These are phyloP conservation scores for Amanita subjunquillea DNA, from an alignment of 768 basidiomycete genomes.

Conservation along the genomic window DNA sequence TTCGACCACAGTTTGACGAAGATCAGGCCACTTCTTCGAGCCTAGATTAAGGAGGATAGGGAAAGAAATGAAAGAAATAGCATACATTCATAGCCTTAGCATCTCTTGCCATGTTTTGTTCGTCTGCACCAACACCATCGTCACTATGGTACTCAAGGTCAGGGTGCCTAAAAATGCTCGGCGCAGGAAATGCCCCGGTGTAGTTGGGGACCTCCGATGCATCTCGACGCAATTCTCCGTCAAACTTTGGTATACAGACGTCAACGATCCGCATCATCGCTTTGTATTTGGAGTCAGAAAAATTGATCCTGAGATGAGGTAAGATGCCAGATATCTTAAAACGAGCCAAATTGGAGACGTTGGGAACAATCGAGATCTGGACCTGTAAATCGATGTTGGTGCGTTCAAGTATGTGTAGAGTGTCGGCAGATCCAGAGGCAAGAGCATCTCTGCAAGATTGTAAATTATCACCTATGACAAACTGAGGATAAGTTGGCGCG, in stretches of 20 bases:
- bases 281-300: slow-evolving; percentile 88
- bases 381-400: slow-evolving; percentile 85
- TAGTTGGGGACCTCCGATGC: slow-evolving; percentile 14
- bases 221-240: slow-evolving; percentile 22
- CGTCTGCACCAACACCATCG: slow-evolving; percentile 38
- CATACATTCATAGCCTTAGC: background rate
- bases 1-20: slow-evolving; percentile 62
- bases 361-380: slow-evolving; percentile 88
- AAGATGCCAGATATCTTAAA: slow-evolving; percentile 89
- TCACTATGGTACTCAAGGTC: slow-evolving; percentile 64
- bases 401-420: slow-evolving; percentile 83
- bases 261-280: slow-evolving; percentile 88
- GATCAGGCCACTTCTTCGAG: slow-evolving; percentile 23
- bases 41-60: background rate
- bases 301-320: slow-evolving; percentile 80
- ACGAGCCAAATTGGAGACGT: slow-evolving; percentile 68
- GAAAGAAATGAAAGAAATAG: background rate
- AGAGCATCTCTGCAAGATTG: slow-evolving; percentile 77
- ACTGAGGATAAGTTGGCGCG: slow-evolving; percentile 32
- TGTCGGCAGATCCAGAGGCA: slow-evolving; percentile 38
- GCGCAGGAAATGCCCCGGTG: slow-evolving; percentile 34
- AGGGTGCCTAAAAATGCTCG: slow-evolving; percentile 41
- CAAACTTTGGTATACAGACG: slow-evolving; percentile 80
- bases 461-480: slow-evolving; percentile 80
- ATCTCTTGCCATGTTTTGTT: slow-evolving; percentile 18